Base-by-base conservation (phyloP, 352 stramenopile species). In the Phytophthora cactorum region DNA sequence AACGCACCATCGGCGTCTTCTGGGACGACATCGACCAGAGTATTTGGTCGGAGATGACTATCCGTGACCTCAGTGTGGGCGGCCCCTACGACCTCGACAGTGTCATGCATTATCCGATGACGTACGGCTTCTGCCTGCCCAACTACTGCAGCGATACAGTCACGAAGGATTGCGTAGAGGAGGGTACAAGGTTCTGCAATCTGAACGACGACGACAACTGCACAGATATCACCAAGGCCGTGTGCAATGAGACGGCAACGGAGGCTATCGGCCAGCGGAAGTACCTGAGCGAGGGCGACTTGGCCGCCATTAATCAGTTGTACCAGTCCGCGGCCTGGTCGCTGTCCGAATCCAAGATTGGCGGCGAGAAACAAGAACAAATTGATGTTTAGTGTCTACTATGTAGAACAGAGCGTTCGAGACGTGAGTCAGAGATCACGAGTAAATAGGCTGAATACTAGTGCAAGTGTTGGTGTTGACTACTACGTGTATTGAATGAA, bases 61-160 rank as follows among this genome's bases (percentile, higher is more conserved):
- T 88, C 52, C 85, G 81, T 39, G 84, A 90, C 63, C 55, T 82
- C 49, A 90, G 77, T 53, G 79, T 91, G 15, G 85, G 85, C 34
- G 85, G 82, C 27, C 72, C 69, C 2, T 94, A 94, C 78, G 84
- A 94, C 45, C 52, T 79, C 2, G 72, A 87, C 55, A 90, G 79
- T 62, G 63, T 94, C 68, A 94, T 92, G 86, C 86, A 94, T 72
- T 94, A 94, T 69, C 84, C 86, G 5, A 81, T 84, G 66, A 66
- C 72, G 17, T 92, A 92, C 69, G 86, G 84, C 51, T 90, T 94
- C 57, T 94, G 86, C 70, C 90, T 84, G 63, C 84, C 78, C 0
- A 78, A 61, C 25, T 78, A 78, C 56, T 91, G 83, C 68, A 77
- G 68, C 32, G 65, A 53, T 6, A 79, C 70, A 29, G 63, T 77